Evolutionary conservation across 371 early-diverging fungal species (phyloP), one percentile per base, ranked within the genome.

Genomic region (Actinomortierella ambigua): DNA sequence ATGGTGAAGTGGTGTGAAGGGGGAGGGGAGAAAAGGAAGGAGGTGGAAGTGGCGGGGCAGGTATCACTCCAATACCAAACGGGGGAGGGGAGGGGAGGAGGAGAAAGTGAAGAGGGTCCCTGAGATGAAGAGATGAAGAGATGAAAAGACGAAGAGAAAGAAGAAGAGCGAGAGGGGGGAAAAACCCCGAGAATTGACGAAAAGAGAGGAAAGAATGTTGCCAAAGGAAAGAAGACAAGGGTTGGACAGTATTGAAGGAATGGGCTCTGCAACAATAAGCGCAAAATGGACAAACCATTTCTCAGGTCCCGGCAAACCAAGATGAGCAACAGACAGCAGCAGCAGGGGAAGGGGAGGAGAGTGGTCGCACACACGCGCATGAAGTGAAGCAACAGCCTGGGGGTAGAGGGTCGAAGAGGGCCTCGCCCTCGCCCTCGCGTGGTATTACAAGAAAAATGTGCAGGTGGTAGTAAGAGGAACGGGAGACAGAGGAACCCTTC

Each of bases 311-410:
- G 46, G 51, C 15, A 27, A 15, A 14, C 1, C 29, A 27, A 28
- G 2, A 50, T 18, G 50, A 50, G 11, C 17, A 27, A 3, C 55
- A 85, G 87, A 76, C 84, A 88, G 69, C 84, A 86, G 54, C 79
- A 85, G 41, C 89, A 94, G n/a, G n/a, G n/a, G n/a, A n/a, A n/a
- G n/a, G n/a, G n/a, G n/a, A n/a, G n/a, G n/a, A n/a, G n/a, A n/a
- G n/a, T n/a, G n/a, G n/a, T n/a, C n/a, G n/a, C n/a, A n/a, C n/a
- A n/a, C n/a, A n/a, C n/a, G n/a, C n/a, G n/a, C n/a, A n/a, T n/a
- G n/a, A n/a, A n/a, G n/a, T n/a, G n/a, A n/a, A n/a, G n/a, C n/a
- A n/a, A n/a, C n/a, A n/a, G n/a, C n/a, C n/a, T n/a, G n/a, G n/a
- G n/a, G n/a, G n/a, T n/a, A n/a, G n/a, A n/a, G n/a, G n/a, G n/a